Evolutionary conservation across 495 filamentous ascomycete genomes (phyloP), one percentile per base, ranked within the genome.

Genomic region (Penicillium riverlandense): DNA sequence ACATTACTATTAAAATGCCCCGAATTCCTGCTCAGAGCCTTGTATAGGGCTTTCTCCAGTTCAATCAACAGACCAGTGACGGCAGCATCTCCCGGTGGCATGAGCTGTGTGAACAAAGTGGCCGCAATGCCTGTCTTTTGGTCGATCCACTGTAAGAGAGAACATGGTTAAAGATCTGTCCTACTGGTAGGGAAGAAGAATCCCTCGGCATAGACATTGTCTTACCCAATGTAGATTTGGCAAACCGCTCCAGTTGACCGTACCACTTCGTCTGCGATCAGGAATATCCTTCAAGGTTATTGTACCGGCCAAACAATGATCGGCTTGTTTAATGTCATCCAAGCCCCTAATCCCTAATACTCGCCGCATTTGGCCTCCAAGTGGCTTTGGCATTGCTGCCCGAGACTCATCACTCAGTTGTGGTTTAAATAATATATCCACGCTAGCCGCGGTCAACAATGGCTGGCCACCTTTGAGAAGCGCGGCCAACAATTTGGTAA

Each of bases 221-320:
- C 55, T 27, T 32, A 60, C 53, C 57, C 53, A 60, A 29, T 50
- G 49, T 12, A 49, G 29, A 48, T 60, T 60, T 33, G 54, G 47
- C 48, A 60, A 39, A 7, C 58, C 58, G 37, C 49, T 51, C 58
- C 58, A 61, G 15, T 43, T 53, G 15, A 54, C 35, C 14, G 38
- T 56, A 2, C 49, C 51, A 9, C 32, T 35, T 37, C 48, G 38
- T 34, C 62, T 56, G 40, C 48, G 41, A 8, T 45, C 48, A 3
- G 44, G 45, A 12, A 55, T 52, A 15, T 52, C 53, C 15, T 41
- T 44, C 22, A 44, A 13, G 8, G 38, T 43, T 10, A 55, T 30
- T 0, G 45, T 48, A 3, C 53, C 53, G 9, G 33, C 48, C 6
- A 55, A 37, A 37, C 15, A 42, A 29, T 55, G 53, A 22, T 55